A percentile compares a stretch with the other conserved stretches of the same genome.
Conservation (phyloP, 2,329 filamentous ascomycete species). For the Chalara sp. region DNA sequence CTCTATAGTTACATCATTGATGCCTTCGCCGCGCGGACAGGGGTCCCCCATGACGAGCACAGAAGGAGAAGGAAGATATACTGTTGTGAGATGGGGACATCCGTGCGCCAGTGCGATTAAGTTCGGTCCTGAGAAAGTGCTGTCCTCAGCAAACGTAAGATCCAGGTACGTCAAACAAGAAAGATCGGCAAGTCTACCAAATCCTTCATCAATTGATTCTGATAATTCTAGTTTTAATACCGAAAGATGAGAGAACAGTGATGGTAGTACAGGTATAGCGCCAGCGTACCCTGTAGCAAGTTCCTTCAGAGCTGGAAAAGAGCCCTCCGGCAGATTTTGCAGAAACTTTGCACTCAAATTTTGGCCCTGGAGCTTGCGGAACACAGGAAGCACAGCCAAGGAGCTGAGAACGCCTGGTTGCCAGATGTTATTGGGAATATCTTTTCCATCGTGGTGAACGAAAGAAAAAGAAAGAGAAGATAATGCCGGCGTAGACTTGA, state of each 20-base stretch:
- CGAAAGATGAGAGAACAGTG: neutral
- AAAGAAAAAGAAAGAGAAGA: neutral
- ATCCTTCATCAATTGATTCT: neutral
- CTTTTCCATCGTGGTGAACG: too few relatives aligned
- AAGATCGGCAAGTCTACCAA: neutral
- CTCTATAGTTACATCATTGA: slow-evolving; percentile 2
- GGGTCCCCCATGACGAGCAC: neutral
- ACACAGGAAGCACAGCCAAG: neutral
- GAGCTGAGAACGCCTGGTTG: neutral
- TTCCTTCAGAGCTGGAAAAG: slow-evolving; percentile 1
- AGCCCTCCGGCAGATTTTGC: neutral
- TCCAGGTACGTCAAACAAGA: neutral
- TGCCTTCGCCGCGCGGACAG: neutral
- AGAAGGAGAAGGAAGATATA: neutral
- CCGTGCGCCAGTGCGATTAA: slow-evolving; percentile 1
- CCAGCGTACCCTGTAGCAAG: neutral
- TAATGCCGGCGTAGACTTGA: neutral
- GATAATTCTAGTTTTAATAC: slow-evolving; percentile 2
- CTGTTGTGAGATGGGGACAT: neutral
- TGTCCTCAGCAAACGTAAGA: neutral
- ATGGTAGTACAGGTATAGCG: neutral
- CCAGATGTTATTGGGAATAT: slow-evolving; percentile 1
- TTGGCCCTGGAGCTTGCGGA: neutral
- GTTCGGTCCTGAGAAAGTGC: slow-evolving; percentile 1
- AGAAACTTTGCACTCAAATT: neutral